A percentile compares a stretch with the other conserved stretches of the same genome.
These are phyloP conservation scores for Pelargonium citronellum DNA, from an alignment of 441 rosid genomes.

Conservation along the genomic window DNA sequence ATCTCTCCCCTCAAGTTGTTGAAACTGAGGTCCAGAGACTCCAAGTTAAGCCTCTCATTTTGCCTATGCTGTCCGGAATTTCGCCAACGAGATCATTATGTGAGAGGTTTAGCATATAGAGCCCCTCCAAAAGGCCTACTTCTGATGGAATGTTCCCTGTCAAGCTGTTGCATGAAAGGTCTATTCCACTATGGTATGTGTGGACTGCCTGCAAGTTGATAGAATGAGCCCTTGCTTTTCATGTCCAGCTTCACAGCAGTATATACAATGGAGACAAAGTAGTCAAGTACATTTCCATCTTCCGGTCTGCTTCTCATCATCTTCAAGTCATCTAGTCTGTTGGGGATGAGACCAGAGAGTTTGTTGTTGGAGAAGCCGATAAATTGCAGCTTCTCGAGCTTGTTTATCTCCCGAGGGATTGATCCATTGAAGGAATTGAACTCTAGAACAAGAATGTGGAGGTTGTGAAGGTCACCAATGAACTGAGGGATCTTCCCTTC, in stretches of 20 bases:
- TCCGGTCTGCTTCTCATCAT: neutral
- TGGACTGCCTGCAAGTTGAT: slow-evolving; percentile 1
- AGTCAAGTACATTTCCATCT: neutral
- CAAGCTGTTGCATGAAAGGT: slow-evolving; percentile 1
- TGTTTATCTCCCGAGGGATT: slow-evolving; percentile 11
- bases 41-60: slow-evolving; percentile 11
- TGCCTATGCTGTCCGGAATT: slow-evolving; percentile 8
- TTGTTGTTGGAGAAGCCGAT: slow-evolving; percentile 10
- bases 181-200: slow-evolving; percentile 5
- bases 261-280: neutral
- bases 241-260: slow-evolving; percentile 6
- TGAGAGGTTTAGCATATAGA: slow-evolving; percentile 4
- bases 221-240: slow-evolving; percentile 2
- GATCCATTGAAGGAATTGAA: slow-evolving; percentile 8
- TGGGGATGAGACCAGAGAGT: slow-evolving; percentile 13
- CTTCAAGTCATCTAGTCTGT: neutral
- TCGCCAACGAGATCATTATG: slow-evolving; percentile 7
- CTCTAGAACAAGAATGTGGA: slow-evolving; percentile 11
- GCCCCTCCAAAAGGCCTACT: slow-evolving; percentile 12
- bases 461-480: slow-evolving; percentile 3
- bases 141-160: slow-evolving; percentile 9
- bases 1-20: neutral
- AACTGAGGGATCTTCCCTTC: slow-evolving; percentile 4
- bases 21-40: slow-evolving; percentile 16
- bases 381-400: slow-evolving; percentile 9